phyloP scores from a whole-genome alignment of 306 rosid species.

The Quercus cerris region DNA sequence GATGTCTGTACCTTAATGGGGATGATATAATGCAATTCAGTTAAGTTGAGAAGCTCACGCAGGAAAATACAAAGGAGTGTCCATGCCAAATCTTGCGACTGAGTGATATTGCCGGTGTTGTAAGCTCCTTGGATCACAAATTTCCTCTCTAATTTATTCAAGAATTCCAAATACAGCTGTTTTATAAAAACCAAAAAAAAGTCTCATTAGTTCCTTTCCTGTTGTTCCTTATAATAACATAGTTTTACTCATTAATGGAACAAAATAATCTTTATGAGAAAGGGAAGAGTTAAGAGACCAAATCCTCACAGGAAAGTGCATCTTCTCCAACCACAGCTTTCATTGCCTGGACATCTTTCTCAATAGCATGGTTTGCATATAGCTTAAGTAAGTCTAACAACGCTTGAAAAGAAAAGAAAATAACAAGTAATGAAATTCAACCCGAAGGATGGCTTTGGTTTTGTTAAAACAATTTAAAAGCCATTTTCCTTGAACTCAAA shows the following conservation, averaged over 20 bases:
- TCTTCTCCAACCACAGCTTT: conserved; percentile 99
- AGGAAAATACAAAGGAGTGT: conserved; percentile 95
- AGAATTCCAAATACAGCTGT: conserved; percentile 94
- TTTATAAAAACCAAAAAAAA: background rate
- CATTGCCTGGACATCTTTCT: conserved; percentile 99
- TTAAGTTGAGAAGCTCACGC: conserved; percentile 72
- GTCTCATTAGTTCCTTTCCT: conserved; percentile 15
- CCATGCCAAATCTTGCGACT: conserved; percentile 98
- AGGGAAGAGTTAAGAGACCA: conserved; percentile 47
- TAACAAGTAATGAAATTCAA: conserved; percentile 35
- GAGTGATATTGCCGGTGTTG: conserved; percentile 93
- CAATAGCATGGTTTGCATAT: conserved; percentile 98
- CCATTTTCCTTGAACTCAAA: conserved; percentile 6
- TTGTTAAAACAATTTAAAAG: conserved; percentile 9
- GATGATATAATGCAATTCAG: too few relatives aligned
- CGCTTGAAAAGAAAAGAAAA: conserved; percentile 7
- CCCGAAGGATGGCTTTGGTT: conserved; percentile 56
- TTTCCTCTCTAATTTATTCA: conserved; percentile 99
- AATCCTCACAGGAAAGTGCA: conserved; percentile 97
- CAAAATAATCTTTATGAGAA: conserved; percentile 1
- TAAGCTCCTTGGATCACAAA: conserved; percentile 97
- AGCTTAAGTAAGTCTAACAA: conserved; percentile 44
- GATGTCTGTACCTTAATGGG: too few relatives aligned
- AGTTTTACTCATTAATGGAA: background rate
- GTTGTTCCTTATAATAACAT: background rate